Evolutionary conservation across 768 basidiomycete species (phyloP), one percentile per base, ranked within the genome.

Genomic region (Chalciporus sphaerocephalus): DNA sequence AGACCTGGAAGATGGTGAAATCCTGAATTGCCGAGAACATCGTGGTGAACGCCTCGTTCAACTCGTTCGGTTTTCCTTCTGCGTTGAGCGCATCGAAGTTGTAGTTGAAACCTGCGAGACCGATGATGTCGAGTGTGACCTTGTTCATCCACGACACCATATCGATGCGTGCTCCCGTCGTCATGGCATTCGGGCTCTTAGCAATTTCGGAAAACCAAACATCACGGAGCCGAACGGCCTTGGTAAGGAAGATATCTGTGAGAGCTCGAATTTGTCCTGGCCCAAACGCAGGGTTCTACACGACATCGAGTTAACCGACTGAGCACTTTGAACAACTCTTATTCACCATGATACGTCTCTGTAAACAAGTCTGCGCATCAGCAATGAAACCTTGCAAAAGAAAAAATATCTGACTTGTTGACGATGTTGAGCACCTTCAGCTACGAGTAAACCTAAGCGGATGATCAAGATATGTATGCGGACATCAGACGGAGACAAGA

Each of bases 171-270:
- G 43, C 8, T 1, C 50, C 35, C 2, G 42, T 48, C 8, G 48
- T 32, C 6, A 33, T 47, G 8, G 53, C 57, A 4, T 43, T 55
- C 12, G 55, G 57, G 39, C 65, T 43, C 23, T 40, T 55, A 13
- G 57, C 45, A 24, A 68, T 60, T 44, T 75, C 65, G 3, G 54
- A 40, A 0, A 52, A 47, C 74, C 69, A 74, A 27, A 73, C 56
- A 42, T 80, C 75, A 28, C 77, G 70, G 12, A 81, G 66, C 75
- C 12, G 11, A 28, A 28, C 52, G 0, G 83, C 65, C 57, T 82
- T 84, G 6, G 76, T 72, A 3, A 79, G 48, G 48, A 85, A 83
- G 17, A 82, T 75, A 13, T 71, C 70, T 0, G 79, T 80, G n/a
- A 83, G 55, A 42, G 76, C 75, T 2, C 81, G 68, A 32, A 85